Base-by-base conservation (phyloP, 2,329 filamentous ascomycete genomes). In the Venturia oleaginea region DNA sequence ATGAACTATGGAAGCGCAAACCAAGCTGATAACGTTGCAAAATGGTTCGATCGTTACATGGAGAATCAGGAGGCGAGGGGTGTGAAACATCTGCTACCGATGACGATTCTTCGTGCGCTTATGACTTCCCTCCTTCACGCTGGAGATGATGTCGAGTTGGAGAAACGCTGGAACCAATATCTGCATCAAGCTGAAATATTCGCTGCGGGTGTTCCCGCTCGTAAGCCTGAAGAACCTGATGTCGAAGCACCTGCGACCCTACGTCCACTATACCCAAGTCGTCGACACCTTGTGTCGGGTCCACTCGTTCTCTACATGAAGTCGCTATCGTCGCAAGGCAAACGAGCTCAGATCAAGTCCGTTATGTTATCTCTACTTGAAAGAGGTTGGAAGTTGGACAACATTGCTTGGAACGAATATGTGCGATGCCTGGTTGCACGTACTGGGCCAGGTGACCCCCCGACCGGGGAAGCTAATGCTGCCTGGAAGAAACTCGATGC, bases 341-440 rank as follows among this genome's bases (percentile, higher is more conserved):
- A 83, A 38, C 64, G 69, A n/a, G 54, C 62, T 5, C 68, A 72
- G 17, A 67, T 72, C 27, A 65, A 75, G 46, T 66, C 60, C 8
- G 68, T 83, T 19, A 73, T 92, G 34, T 74, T 79, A 27, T 74
- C 81, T n/a, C 78, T 92, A 13, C 78, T 84, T 10, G 72, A 73
- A 1, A 80, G 82, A 48, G 93, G 92, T 13, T 97, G 93, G 77
- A 77, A 79, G 34, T 76, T 97, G 65, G 87, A 91, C 71, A 87
- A 84, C 72, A 83, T 82, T 69, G 92, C 90, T 69, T 96, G 91
- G 91, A 94, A 96, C 72, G 80, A 83, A 61, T 86, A 90, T 68
- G 82, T 96, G 64, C 84, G 69, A 76, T 81, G 61, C 84, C 97
- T 34, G 84, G 86, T 30, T 77, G 80, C 17, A 79, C 85, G 42